phyloP scores from a whole-genome alignment of 2,329 filamentous ascomycete genomes.

The Alternaria triticimaculans region DNA sequence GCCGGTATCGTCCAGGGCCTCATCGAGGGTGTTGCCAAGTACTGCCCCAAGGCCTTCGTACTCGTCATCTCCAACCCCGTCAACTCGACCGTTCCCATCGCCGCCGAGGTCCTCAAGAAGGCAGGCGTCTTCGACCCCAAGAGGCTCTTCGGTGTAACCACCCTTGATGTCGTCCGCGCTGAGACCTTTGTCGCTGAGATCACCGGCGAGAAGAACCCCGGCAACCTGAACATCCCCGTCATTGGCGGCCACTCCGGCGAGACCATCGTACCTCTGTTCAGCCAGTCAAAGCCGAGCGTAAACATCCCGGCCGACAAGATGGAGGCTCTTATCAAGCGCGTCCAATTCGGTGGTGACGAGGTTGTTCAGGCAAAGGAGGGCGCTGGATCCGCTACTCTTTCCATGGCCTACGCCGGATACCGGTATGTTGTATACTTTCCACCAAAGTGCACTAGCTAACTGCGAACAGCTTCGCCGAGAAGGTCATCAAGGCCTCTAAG shows the following conservation, averaged over 20 bases:
- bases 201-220: conserved; percentile 79
- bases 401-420: conserved; percentile 95
- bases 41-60: conserved; percentile 90
- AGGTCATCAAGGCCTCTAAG: conserved; percentile 84
- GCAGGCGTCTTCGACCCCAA: conserved; percentile 93
- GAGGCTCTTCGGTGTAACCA: conserved; percentile 98
- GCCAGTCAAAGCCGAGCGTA: conserved; percentile 81
- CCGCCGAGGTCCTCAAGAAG: conserved; percentile 93
- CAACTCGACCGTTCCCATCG: conserved; percentile 98
- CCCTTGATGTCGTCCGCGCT: conserved; percentile 95
- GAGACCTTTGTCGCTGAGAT: conserved; percentile 95
- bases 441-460: neutral
- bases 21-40: conserved; percentile 84
- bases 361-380: conserved; percentile 95
- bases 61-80: conserved; percentile 99
- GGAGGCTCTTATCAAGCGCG: conserved; percentile 86
- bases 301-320: conserved; percentile 89
- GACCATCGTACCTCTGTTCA: conserved; percentile 98
- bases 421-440: conserved; percentile 36
- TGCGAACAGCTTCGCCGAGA: conserved; percentile 77
- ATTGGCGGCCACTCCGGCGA: conserved; percentile 97
- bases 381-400: conserved; percentile 86
- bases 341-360: conserved; percentile 98
- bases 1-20: conserved; percentile 96
- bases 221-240: conserved; percentile 85